Base-by-base conservation (phyloP, 2,329 filamentous ascomycete genomes). In the Xylariaceae sp. region DNA sequence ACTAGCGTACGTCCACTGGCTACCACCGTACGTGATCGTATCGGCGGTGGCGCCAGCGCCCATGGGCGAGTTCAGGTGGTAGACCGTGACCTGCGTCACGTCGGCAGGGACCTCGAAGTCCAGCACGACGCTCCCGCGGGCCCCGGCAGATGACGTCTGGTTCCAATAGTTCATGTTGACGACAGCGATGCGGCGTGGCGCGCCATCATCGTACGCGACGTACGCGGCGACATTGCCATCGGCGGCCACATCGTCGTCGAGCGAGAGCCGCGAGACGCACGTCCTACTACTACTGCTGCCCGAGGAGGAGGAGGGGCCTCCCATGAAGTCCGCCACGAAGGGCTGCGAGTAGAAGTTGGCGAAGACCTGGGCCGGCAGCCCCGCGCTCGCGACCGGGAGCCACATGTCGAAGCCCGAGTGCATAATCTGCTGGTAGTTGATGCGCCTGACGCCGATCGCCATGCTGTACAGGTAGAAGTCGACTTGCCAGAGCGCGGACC, bases 351-450 rank as follows among this genome's bases (percentile, higher is more conserved):
- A 73, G 55, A 63, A 73, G 56, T 68, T 72, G 13, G 70, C 54
- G 45, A 71, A 71, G 0, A 73, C 70, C 30, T 72, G 71, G 4
- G 71, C 61, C 16, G 56, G 49, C 10, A 60, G 23, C 6, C 63
- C 66, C 1, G 63, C 65, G 27, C 68, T 70, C 9, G 62, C 63
- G 21, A 62, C 59, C 3, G 59, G 59, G 9, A 62, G 59, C 59
- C 57, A 62, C 39, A 62, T 29, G 16, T 62, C 20, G 21, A 58
- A 62, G 18, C 59, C 57, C 35, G 59, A 55, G 43, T 62, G 70
- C 71, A 73, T 71, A 49, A 72, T 70, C 53, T 73, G 70, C 62
- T 73, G 70, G 50, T 70, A 71, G 57, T 73, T 69, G 61, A 73
- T 70, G 13, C 71, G 65, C 7, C 58, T 52, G 21, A 73, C 53